Conservation (phyloP, 23 red algal genomes). For the Gracilaria caudata region DNA sequence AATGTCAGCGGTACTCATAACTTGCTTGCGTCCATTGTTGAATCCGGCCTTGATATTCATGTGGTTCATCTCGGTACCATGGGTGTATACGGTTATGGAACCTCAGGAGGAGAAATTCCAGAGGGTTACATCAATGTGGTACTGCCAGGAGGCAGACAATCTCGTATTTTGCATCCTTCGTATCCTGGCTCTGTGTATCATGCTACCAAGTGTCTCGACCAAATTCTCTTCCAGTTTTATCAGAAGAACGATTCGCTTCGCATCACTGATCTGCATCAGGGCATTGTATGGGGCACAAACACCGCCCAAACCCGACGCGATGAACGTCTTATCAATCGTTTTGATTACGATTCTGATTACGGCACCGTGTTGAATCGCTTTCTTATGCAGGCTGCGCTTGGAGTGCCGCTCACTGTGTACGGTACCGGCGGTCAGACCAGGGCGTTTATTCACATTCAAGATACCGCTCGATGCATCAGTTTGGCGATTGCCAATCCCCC, state of each 20-base stretch:
- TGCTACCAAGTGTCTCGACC: slow-evolving; percentile 95
- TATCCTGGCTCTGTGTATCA: slow-evolving; percentile 97
- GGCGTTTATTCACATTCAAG: slow-evolving; percentile 98
- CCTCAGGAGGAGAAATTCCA: slow-evolving; percentile 91
- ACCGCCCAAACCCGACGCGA: slow-evolving; percentile 82
- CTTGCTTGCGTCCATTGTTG: slow-evolving; percentile 90
- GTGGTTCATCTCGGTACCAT: slow-evolving; percentile 99
- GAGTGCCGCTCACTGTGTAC: slow-evolving; percentile 95
- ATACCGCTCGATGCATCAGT: slow-evolving; percentile 94
- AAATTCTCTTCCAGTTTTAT: slow-evolving; percentile 98
- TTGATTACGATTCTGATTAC: slow-evolving; percentile 98
- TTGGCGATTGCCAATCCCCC: slow-evolving; percentile 94
- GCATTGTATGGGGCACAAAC: slow-evolving; percentile 99
- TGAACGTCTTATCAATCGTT: slow-evolving; percentile 97
- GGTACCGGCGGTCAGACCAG: slow-evolving; percentile 99
- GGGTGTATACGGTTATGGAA: slow-evolving; percentile 99
- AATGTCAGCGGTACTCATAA: slow-evolving; percentile 96
- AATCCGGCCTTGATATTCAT: slow-evolving; percentile 84
- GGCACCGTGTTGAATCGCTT: slow-evolving; percentile 99
- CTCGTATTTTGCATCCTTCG: slow-evolving; percentile 88
- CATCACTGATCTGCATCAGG: slow-evolving; percentile 99
- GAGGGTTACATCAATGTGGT: slow-evolving; percentile 99
- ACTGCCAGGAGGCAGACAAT: slow-evolving; percentile 76
- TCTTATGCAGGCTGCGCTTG: slow-evolving; percentile 96
- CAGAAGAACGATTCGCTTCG: slow-evolving; percentile 90